phyloP scores from a whole-genome alignment of 768 basidiomycete species.

The Suillus sp. region DNA sequence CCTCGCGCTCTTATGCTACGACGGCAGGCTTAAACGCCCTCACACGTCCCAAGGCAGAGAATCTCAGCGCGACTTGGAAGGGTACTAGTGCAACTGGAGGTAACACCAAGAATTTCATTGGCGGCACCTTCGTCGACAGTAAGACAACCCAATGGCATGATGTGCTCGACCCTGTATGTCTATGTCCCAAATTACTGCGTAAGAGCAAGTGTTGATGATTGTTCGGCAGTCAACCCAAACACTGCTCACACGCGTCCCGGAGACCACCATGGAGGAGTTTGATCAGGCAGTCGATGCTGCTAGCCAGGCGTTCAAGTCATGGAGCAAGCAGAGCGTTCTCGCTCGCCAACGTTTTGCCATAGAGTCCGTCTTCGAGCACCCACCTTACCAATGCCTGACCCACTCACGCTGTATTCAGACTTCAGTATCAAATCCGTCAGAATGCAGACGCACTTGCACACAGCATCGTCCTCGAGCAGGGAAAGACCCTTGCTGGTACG shows the following conservation, averaged over 20 bases:
- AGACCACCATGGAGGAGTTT: constrained; percentile 83
- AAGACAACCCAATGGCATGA: constrained; percentile 80
- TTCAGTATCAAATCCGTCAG: constrained; percentile 84
- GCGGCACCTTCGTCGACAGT: constrained; percentile 87
- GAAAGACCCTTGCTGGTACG: constrained; percentile 85
- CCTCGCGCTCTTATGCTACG: constrained; percentile 46
- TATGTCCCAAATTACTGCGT: background rate
- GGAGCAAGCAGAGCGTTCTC: constrained; percentile 85
- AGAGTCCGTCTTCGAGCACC: constrained; percentile 59
- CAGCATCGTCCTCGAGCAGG: constrained; percentile 94
- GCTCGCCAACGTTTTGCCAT: constrained; percentile 86
- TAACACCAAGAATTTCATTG: constrained; percentile 89
- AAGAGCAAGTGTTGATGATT: constrained; percentile 1
- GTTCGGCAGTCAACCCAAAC: constrained; percentile 81
- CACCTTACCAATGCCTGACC: constrained; percentile 2
- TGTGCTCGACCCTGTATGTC: constrained; percentile 82
- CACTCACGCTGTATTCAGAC: constrained; percentile 44
- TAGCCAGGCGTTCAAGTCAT: constrained; percentile 81
- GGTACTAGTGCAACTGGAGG: constrained; percentile 87
- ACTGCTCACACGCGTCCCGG: constrained; percentile 84
- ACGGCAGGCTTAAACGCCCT: constrained; percentile 51
- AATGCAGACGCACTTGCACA: constrained; percentile 84
- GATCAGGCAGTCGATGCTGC: constrained; percentile 82
- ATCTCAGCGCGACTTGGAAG: constrained; percentile 75
- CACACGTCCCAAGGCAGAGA: constrained; percentile 65